These are phyloP conservation scores for Mrakia gelida DNA, from an alignment of 768 basidiomycete species.

Conservation along the genomic window DNA sequence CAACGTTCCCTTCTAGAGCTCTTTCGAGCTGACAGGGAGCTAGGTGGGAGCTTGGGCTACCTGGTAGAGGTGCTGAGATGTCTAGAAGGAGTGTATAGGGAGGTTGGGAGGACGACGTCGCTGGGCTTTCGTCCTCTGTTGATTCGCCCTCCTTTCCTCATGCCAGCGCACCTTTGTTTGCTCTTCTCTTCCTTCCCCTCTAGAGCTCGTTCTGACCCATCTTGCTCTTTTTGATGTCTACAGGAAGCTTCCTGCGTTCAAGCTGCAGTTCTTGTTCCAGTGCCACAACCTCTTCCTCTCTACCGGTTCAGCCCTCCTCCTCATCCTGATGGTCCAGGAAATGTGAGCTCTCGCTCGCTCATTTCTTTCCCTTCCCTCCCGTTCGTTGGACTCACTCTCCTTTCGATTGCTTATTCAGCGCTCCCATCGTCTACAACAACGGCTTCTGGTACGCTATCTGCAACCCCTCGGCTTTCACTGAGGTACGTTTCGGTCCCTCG, in stretches of 20 bases:
- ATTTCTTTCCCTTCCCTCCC: neutral
- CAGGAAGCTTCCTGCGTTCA: constrained; percentile 46
- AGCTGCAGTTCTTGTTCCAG: constrained; percentile 77
- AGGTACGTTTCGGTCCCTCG: constrained; percentile 55
- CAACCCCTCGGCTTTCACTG: constrained; percentile 71
- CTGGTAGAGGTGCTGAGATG: neutral
- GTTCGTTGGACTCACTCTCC: neutral
- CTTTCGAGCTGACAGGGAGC: neutral
- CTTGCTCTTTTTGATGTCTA: neutral
- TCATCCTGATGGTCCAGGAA: constrained; percentile 87
- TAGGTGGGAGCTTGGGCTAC: neutral
- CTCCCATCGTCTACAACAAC: constrained; percentile 68
- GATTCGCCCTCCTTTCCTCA: neutral
- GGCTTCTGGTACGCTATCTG: constrained; percentile 77
- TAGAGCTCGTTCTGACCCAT: neutral
- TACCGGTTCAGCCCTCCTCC: constrained; percentile 72
- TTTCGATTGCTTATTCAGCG: constrained; percentile 34
- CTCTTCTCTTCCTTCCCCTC: neutral
- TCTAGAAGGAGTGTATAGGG: neutral
- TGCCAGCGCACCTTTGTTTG: constrained; percentile 18
- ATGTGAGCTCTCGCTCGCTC: constrained; percentile 48
- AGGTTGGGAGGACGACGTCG: neutral
- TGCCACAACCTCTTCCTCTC: constrained; percentile 84
- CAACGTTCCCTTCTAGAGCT: neutral
- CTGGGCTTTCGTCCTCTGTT: neutral